These are phyloP conservation scores for Erysiphe pulchra DNA, from an alignment of 2,329 filamentous ascomycete species.

Conservation along the genomic window DNA sequence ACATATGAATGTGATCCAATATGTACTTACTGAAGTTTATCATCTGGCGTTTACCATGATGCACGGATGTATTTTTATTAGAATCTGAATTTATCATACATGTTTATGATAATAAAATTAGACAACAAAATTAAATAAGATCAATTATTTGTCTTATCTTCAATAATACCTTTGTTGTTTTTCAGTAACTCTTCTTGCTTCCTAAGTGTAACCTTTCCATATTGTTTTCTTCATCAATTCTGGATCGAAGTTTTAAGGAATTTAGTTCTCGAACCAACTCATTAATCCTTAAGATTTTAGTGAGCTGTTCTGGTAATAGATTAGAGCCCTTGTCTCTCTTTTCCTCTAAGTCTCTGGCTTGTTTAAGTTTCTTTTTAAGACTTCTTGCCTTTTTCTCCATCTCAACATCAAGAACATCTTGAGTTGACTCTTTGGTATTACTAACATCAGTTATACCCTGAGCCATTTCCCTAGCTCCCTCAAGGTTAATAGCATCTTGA, in stretches of 20 bases:
- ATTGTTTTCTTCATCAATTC: constrained; percentile 27
- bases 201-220: too few relatives aligned
- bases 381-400: constrained; percentile 82
- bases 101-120: too few relatives aligned
- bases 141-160: too few relatives aligned
- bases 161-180: too few relatives aligned
- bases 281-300: constrained; percentile 92
- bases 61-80: too few relatives aligned
- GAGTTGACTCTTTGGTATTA: too few relatives aligned
- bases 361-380: constrained; percentile 80
- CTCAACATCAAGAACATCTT: constrained; percentile 41
- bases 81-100: too few relatives aligned
- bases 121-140: too few relatives aligned
- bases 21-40: too few relatives aligned
- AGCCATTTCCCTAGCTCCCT: not conserved
- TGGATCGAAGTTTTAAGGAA: constrained; percentile 43
- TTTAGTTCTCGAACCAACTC: constrained; percentile 79
- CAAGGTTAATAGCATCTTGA: constrained; percentile 16
- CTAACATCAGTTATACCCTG: constrained; percentile 6
- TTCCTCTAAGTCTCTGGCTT: constrained; percentile 68
- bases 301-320: constrained; percentile 78
- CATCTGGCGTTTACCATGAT: too few relatives aligned
- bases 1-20: too few relatives aligned
- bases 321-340: constrained; percentile 75
- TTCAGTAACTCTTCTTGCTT: too few relatives aligned